These are phyloP conservation scores for Endocarpon pusillum DNA, from an alignment of 495 filamentous ascomycete species.

Conservation along the genomic window DNA sequence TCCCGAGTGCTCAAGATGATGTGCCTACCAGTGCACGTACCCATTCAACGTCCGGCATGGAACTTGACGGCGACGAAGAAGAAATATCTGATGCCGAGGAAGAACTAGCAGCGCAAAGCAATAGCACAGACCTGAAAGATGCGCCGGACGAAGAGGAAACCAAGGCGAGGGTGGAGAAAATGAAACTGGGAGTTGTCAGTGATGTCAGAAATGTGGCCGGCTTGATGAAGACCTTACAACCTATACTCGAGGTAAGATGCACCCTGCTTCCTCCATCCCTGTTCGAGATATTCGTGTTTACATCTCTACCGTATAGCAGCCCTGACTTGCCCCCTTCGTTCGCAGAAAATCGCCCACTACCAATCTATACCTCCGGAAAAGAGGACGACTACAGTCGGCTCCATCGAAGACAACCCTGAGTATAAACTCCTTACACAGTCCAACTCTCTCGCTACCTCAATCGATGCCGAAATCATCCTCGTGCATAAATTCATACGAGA, in stretches of 20 bases:
- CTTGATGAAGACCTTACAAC: conserved; percentile 60
- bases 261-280: conserved; percentile 3
- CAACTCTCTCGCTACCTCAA: conserved; percentile 71
- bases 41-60: conserved; percentile 24
- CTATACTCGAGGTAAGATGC: conserved; percentile 59
- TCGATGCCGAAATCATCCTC: conserved; percentile 78
- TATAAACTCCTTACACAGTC: conserved; percentile 70
- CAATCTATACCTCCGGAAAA: conserved; percentile 49
- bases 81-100: conserved; percentile 14
- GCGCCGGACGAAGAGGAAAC: conserved; percentile 48
- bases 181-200: conserved; percentile 50
- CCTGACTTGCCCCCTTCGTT: conserved; percentile 36
- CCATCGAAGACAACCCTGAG: conserved; percentile 72
- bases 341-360: conserved; percentile 62
- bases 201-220: conserved; percentile 60
- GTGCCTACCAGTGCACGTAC: conserved; percentile 11
- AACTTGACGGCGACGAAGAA: conserved; percentile 34
- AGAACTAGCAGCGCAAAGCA: conserved; percentile 5
- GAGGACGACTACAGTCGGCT: conserved; percentile 44
- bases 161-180: conserved; percentile 60
- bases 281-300: conserved; percentile 21
- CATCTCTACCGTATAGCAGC: conserved; percentile 25
- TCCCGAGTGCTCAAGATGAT: conserved; percentile 10
- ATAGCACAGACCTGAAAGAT: conserved; percentile 20
- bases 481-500: conserved; percentile 93